Conservation (phyloP, 2,329 filamentous ascomycete species). For the Colletotrichum scovillei region DNA sequence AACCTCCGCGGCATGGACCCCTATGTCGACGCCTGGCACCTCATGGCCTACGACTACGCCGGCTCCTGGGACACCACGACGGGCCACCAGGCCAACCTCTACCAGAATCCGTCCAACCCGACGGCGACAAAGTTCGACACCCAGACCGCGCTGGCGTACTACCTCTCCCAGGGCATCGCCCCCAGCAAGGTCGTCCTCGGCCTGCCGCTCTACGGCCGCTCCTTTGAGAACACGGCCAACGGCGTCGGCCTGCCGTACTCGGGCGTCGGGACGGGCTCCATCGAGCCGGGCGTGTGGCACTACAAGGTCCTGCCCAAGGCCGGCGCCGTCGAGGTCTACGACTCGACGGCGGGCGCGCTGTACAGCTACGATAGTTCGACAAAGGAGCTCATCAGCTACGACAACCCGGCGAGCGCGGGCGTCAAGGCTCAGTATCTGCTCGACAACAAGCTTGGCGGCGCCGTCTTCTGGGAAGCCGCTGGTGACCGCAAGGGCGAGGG, state of each 20-base stretch:
- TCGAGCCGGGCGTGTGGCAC: slow-evolving; percentile 75
- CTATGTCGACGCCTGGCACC: slow-evolving; percentile 68
- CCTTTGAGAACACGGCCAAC: slow-evolving; percentile 71
- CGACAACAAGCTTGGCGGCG: slow-evolving; percentile 73
- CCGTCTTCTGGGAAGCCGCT: slow-evolving; percentile 87
- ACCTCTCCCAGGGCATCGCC: slow-evolving; percentile 68
- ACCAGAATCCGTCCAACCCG: slow-evolving; percentile 60
- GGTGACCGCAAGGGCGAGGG: slow-evolving; percentile 65
- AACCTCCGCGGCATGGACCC: slow-evolving; percentile 65
- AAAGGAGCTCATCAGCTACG: slow-evolving; percentile 77
- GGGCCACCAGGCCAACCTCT: slow-evolving; percentile 79
- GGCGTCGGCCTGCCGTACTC: slow-evolving; percentile 73
- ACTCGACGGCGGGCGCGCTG: slow-evolving; percentile 70
- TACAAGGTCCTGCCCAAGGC: slow-evolving; percentile 77
- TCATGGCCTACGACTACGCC: slow-evolving; percentile 79
- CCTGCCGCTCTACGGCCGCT: slow-evolving; percentile 83
- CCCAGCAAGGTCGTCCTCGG: slow-evolving; percentile 78
- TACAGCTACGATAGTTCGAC: slow-evolving; percentile 75
- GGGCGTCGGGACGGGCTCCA: slow-evolving; percentile 70
- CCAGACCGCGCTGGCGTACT: slow-evolving; percentile 72
- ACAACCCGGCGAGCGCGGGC: slow-evolving; percentile 67
- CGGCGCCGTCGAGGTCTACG: slow-evolving; percentile 66
- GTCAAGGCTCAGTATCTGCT: slow-evolving; percentile 75
- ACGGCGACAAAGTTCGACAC: slow-evolving; percentile 76
- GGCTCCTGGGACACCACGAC: slow-evolving; percentile 73